A percentile compares a stretch with the other conserved stretches of the same genome.
phyloP scores from a whole-genome alignment of 1,139 yeast genomes.

The Kluyveromyces sp. region DNA sequence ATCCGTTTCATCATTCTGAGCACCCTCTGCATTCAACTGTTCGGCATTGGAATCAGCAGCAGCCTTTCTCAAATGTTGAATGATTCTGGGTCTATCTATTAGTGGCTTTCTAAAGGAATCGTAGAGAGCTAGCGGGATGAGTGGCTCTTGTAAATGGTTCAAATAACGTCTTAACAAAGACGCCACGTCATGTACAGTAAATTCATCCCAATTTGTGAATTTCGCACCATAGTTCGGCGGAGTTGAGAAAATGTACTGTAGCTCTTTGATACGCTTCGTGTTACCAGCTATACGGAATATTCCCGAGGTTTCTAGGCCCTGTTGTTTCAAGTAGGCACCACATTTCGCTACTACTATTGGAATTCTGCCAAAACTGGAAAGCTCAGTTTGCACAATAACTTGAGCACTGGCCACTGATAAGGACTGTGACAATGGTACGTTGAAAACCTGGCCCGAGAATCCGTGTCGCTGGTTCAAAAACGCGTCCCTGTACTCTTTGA shows the following conservation, averaged over 20 bases:
- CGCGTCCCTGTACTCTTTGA: constrained; percentile 25
- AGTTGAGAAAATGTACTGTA: constrained; percentile 73
- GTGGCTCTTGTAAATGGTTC: constrained; percentile 86
- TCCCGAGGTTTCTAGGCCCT: constrained; percentile 77
- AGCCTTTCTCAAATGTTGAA: constrained; percentile 24
- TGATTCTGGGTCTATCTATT: constrained; percentile 34
- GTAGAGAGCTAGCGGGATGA: constrained; percentile 73
- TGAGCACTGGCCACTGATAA: constrained; percentile 53
- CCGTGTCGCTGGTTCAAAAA: constrained; percentile 28
- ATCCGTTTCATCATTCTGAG: constrained; percentile 21
- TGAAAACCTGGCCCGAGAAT: constrained; percentile 54
- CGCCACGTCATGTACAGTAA: constrained; percentile 97
- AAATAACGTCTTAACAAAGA: constrained; percentile 78
- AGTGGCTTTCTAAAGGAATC: constrained; percentile 77
- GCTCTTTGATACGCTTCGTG: constrained; percentile 75
- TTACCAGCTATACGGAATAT: constrained; percentile 93
- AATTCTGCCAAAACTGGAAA: constrained; percentile 32
- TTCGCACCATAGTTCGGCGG: constrained; percentile 89
- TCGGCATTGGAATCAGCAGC: constrained; percentile 13
- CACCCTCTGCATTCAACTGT: not conserved
- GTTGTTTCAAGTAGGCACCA: constrained; percentile 74
- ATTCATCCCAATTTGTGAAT: constrained; percentile 72
- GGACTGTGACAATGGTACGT: constrained; percentile 71
- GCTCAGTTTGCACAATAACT: constrained; percentile 32
- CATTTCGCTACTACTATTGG: constrained; percentile 82